phyloP scores from a whole-genome alignment of 2,329 filamentous ascomycete species.

The Pseudofabraea citricarpa region DNA sequence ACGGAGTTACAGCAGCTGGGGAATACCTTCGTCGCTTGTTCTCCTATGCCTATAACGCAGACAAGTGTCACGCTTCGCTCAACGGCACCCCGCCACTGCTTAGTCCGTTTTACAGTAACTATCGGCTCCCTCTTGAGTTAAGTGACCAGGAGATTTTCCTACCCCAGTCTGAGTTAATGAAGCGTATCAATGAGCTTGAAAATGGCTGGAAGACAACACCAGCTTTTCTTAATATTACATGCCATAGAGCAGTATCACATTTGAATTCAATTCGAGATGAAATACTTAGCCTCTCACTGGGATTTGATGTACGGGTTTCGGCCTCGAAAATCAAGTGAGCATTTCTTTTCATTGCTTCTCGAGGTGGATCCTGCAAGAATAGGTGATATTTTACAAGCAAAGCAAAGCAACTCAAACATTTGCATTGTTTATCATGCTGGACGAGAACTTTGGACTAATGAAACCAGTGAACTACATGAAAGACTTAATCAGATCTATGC shows the following conservation, averaged over 20 bases:
- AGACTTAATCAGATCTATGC: constrained; percentile 13
- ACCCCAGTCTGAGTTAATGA: constrained; percentile 12
- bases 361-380: constrained; percentile 2
- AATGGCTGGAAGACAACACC: constrained; percentile 22
- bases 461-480: no score
- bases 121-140: constrained; percentile 20
- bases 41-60: constrained; percentile 16
- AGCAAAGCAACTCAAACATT: no score
- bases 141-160: constrained; percentile 18
- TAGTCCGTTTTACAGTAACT: constrained; percentile 17
- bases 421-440: no score
- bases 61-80: constrained; percentile 21
- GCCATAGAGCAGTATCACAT: constrained; percentile 13
- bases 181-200: constrained; percentile 14
- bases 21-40: constrained; percentile 24
- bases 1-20: constrained; percentile 18
- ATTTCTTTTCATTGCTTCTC: background rate
- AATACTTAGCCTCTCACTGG: constrained; percentile 23
- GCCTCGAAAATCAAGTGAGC: constrained; percentile 17
- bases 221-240: constrained; percentile 12
- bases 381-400: no score
- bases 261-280: constrained; percentile 21
- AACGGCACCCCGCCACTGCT: constrained; percentile 22
- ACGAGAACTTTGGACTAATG: no score
- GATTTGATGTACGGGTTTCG: constrained; percentile 19